A percentile compares a stretch with the other conserved stretches of the same genome.
Conservation (phyloP, 2,329 filamentous ascomycete species). For the Aspergillus glaucus region DNA sequence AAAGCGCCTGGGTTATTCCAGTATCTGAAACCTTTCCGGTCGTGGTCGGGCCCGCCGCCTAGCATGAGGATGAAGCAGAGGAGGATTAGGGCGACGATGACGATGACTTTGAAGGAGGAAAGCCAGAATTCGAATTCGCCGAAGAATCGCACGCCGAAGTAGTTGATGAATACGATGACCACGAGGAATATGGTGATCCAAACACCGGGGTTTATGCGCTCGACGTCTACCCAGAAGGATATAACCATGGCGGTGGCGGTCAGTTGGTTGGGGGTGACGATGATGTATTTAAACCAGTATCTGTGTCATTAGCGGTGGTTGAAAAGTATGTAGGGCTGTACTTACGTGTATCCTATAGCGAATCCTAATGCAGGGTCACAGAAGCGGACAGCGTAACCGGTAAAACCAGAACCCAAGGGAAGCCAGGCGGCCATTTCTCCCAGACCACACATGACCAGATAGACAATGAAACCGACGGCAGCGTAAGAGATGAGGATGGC, state of each 20-base stretch:
- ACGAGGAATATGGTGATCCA: conserved; percentile 69
- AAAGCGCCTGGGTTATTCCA: conserved; percentile 60
- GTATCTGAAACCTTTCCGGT: conserved; percentile 60
- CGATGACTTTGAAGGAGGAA: conserved; percentile 61
- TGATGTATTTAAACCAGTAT: conserved; percentile 71
- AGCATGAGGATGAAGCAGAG: conserved; percentile 58
- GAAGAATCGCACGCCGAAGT: conserved; percentile 63
- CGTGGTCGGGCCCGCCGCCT: conserved; percentile 59
- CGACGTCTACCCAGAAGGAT: conserved; percentile 64
- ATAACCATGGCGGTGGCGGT: conserved; percentile 75
- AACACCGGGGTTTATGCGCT: conserved; percentile 67
- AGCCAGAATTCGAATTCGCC: conserved; percentile 60
- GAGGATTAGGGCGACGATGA: conserved; percentile 61
- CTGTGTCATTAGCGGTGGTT: conserved; percentile 13
- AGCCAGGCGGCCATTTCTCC: conserved; percentile 83
- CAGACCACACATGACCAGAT: conserved; percentile 72
- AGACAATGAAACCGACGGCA: conserved; percentile 55
- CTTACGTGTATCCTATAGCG: conserved; percentile 64
- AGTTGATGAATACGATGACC: conserved; percentile 59
- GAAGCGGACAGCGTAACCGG: conserved; percentile 72
- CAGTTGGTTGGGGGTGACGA: conserved; percentile 77
- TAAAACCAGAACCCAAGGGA: conserved; percentile 71
- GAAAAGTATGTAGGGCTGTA: conserved; percentile 7
- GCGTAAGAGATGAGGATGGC: conserved; percentile 40
- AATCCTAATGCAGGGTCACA: conserved; percentile 77